These are phyloP conservation scores for Rubus idaeus DNA, from an alignment of 306 rosid species.

Conservation along the genomic window DNA sequence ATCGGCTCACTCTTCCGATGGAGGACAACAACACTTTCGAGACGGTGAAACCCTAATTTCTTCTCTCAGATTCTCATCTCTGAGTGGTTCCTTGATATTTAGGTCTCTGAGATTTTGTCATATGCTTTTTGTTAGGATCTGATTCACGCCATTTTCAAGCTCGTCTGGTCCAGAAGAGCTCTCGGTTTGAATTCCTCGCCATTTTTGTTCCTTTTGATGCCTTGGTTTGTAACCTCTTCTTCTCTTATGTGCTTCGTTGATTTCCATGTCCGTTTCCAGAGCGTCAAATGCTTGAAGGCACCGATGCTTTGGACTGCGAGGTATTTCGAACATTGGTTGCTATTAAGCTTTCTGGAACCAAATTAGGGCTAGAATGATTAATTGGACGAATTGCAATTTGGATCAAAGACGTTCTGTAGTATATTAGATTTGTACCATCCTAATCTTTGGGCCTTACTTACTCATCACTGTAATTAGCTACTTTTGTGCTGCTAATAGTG, in stretches of 20 bases:
- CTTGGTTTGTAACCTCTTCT: neutral
- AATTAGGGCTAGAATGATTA: neutral
- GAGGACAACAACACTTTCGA: slow-evolving; percentile 54
- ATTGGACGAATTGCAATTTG: neutral
- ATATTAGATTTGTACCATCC: neutral
- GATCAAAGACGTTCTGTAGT: neutral
- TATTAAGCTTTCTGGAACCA: neutral
- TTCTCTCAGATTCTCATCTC: neutral
- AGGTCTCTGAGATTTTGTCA: neutral
- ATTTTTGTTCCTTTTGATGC: neutral
- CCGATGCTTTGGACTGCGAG: slow-evolving; percentile 54
- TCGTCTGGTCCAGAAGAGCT: slow-evolving; percentile 62
- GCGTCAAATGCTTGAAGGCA: slow-evolving; percentile 50
- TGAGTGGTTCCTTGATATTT: neutral
- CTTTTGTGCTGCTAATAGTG: slow-evolving; percentile 22
- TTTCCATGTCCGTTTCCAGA: slow-evolving; percentile 37
- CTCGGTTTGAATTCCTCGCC: slow-evolving; percentile 41
- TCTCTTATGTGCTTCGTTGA: neutral
- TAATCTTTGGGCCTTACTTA: neutral
- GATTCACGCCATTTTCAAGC: slow-evolving; percentile 74
- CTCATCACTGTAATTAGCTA: slow-evolving; percentile 10
- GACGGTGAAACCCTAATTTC: slow-evolving; percentile 37
- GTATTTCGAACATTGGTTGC: slow-evolving; percentile 24
- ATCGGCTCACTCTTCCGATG: slow-evolving; percentile 30
- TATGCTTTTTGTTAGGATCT: slow-evolving; percentile 44